Percentiles rank a stretch among this genome's conserved stretches.
Evolutionary conservation across 2,329 filamentous ascomycete genomes (phyloP).

Genomic region (Fusarium annulatum): DNA sequence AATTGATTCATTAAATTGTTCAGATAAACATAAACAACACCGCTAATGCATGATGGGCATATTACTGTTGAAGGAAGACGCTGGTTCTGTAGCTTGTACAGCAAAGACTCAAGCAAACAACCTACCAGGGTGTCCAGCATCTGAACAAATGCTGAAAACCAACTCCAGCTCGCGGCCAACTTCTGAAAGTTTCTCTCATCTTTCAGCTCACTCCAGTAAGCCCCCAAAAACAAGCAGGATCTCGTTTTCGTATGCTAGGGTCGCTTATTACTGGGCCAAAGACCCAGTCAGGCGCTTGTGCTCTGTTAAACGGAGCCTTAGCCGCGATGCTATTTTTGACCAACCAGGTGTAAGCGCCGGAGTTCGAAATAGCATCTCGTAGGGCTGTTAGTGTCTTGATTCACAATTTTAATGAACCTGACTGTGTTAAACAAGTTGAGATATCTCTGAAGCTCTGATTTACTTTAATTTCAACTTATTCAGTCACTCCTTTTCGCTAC

Average conservation of each 20-base stretch:
- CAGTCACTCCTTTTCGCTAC: neutral
- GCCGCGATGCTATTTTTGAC: conserved; percentile 42
- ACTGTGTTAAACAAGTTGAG: neutral
- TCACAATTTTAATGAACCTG: neutral
- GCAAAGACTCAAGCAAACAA: neutral
- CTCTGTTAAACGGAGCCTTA: neutral
- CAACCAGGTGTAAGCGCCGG: neutral
- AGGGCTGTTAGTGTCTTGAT: neutral
- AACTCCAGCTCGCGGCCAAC: neutral
- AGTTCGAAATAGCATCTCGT: neutral
- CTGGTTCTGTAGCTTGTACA: too few species aligned
- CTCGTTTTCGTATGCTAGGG: conserved; percentile 14
- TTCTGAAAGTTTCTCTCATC: neutral
- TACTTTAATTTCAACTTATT: neutral
- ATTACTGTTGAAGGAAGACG: too few species aligned
- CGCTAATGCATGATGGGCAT: fast-evolving
- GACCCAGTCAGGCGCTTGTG: conserved; percentile 1
- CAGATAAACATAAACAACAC: neutral
- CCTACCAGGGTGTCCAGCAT: neutral
- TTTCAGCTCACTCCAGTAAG: neutral
- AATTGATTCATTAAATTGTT: neutral
- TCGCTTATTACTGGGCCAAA: conserved; percentile 13
- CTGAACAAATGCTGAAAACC: neutral
- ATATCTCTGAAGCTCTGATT: neutral
- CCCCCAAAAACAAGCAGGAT: neutral